Conservation (phyloP, 352 stramenopile genomes). For the Phytophthora crassamura region DNA sequence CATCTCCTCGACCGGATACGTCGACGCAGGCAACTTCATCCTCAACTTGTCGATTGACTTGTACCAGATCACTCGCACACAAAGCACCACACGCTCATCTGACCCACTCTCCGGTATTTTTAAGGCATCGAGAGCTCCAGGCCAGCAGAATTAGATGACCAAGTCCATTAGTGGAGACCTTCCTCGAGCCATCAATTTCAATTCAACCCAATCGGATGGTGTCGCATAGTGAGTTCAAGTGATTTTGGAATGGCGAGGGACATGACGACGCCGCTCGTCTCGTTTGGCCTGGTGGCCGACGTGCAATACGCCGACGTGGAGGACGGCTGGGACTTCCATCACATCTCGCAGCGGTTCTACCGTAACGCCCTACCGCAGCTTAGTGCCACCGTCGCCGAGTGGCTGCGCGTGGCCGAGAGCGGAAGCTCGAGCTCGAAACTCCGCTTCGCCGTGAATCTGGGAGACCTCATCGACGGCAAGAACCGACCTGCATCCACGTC, state of each 20-base stretch:
- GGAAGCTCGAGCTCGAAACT: conserved; percentile 33
- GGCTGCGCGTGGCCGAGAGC: conserved; percentile 46
- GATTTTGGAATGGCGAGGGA: conserved; percentile 10
- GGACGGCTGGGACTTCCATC: conserved; percentile 82
- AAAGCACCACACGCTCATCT: neutral
- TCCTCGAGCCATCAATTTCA: neutral
- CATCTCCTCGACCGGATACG: conserved; percentile 24
- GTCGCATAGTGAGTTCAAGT: conserved; percentile 19
- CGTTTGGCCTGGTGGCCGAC: conserved; percentile 76
- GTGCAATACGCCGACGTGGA: conserved; percentile 87
- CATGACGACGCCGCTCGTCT: conserved; percentile 44
- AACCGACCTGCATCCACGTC: conserved; percentile 59
- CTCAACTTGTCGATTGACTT: neutral
- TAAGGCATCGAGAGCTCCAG: neutral
- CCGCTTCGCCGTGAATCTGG: conserved; percentile 76
- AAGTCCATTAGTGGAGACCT: neutral
- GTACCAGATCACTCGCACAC: neutral
- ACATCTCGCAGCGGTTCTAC: conserved; percentile 72
- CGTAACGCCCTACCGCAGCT: conserved; percentile 68
- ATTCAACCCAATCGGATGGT: conserved; percentile 1
- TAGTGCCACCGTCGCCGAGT: conserved; percentile 50
- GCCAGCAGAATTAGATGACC: conserved; percentile 8
- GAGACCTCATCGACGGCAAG: conserved; percentile 86
- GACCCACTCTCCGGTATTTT: conserved; percentile 19
- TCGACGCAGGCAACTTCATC: conserved; percentile 30